phyloP scores from a whole-genome alignment of 208 protist species.

The Wallacemonas sp. region DNA sequence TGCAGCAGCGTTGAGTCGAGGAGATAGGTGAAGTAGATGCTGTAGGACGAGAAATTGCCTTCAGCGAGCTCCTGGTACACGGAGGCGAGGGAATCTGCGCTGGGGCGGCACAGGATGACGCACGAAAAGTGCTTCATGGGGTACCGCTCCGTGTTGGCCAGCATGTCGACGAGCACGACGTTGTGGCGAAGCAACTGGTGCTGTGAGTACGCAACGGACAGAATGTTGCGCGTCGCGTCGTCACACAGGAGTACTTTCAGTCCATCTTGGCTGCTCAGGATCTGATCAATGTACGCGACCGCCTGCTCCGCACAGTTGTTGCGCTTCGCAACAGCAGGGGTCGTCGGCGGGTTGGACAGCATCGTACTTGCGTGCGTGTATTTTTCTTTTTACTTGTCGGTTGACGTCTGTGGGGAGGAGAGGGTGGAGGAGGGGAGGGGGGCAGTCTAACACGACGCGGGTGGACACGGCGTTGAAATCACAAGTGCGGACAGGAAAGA shows the following conservation, averaged over 20 bases:
- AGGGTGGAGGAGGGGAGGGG: background rate
- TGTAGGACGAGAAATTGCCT: conserved; percentile 87
- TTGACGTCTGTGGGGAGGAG: background rate
- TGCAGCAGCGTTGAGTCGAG: conserved; percentile 78
- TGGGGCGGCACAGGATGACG: conserved; percentile 92
- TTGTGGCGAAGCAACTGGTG: conserved; percentile 97
- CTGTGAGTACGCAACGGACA: conserved; percentile 95
- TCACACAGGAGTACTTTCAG: conserved; percentile 97
- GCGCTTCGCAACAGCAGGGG: conserved; percentile 25
- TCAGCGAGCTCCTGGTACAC: conserved; percentile 92
- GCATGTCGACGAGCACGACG: conserved; percentile 96
- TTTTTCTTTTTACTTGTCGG: no score
- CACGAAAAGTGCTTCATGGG: conserved; percentile 95
- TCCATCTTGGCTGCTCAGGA: conserved; percentile 47
- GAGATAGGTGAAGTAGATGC: conserved; percentile 94
- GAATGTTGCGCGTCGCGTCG: conserved; percentile 91
- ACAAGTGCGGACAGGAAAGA: no score
- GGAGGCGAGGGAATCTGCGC: conserved; percentile 74
- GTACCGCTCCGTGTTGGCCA: conserved; percentile 87
- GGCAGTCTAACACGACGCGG: no score
- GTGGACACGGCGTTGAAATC: no score
- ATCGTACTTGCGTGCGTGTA: no score
- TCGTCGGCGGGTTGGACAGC: conserved; percentile 7
- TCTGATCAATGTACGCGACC: conserved; percentile 71
- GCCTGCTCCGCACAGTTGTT: conserved; percentile 79